These are phyloP conservation scores for Amphirosellinia nigrospora DNA, from an alignment of 495 filamentous ascomycete species.

Conservation along the genomic window DNA sequence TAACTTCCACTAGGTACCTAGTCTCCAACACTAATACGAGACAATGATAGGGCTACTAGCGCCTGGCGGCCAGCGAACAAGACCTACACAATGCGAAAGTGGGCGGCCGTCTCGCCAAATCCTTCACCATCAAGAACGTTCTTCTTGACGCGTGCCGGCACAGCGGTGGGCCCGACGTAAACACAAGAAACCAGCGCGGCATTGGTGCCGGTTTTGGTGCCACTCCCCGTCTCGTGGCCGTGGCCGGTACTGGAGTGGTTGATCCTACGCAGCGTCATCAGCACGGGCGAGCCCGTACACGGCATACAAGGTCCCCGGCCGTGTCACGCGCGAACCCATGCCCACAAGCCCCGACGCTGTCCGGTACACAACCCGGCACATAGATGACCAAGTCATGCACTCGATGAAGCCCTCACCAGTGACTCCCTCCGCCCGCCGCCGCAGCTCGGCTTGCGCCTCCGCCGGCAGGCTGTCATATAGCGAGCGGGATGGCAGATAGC, in stretches of 20 bases:
- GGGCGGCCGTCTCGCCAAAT: not conserved
- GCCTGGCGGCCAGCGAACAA: not conserved
- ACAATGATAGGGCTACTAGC: not conserved
- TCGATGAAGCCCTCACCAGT: constrained; percentile 1
- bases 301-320: not conserved
- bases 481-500: not conserved
- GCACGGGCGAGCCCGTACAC: not conserved
- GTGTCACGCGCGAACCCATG: not conserved
- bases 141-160: not conserved
- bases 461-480: not conserved
- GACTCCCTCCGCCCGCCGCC: not conserved
- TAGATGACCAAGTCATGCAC: constrained; percentile 1
- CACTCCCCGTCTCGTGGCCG: not conserved
- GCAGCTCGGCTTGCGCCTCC: not conserved
- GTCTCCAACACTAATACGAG: not conserved
- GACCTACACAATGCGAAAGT: not conserved
- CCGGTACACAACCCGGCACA: not conserved
- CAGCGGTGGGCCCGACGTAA: not conserved
- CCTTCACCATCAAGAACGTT: not conserved
- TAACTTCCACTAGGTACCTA: not conserved
- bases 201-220: not conserved
- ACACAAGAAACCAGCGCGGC: not conserved
- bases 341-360: not conserved
- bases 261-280: not conserved
- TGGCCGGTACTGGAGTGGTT: not conserved